Percentiles rank a stretch among this genome's conserved stretches.
These are phyloP conservation scores for Pyrenophora tritici-repentis DNA, from an alignment of 2,329 filamentous ascomycete genomes.

Conservation along the genomic window DNA sequence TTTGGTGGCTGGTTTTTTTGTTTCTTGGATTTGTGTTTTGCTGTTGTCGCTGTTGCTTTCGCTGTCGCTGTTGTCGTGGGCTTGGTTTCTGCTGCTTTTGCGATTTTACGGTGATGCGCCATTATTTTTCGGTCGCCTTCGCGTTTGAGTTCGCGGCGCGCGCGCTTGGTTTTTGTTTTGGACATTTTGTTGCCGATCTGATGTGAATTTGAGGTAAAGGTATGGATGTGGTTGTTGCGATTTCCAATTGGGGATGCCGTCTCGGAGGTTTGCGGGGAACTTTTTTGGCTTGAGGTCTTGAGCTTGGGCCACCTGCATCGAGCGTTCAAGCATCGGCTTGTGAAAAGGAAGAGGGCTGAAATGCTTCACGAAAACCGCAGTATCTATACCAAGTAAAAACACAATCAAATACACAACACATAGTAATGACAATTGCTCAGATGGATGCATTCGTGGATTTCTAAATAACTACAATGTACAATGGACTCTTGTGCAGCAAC, in stretches of 20 bases:
- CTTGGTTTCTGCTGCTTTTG: slow-evolving; percentile 22
- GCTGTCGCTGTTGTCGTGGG: not conserved
- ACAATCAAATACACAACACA: not conserved
- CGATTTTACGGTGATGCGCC: slow-evolving; percentile 30
- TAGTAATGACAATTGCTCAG: not conserved
- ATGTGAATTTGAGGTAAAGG: not conserved
- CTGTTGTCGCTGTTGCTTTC: slow-evolving; percentile 7
- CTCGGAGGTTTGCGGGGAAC: slow-evolving; percentile 31
- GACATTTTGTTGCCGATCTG: slow-evolving; percentile 29
- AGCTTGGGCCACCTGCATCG: slow-evolving; percentile 29
- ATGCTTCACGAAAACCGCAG: not conserved
- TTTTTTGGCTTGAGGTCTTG: slow-evolving; percentile 12
- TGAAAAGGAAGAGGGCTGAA: slow-evolving; percentile 5
- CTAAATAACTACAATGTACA: slow-evolving; percentile 46
- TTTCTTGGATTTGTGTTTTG: slow-evolving; percentile 14
- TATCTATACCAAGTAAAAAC: too few species aligned
- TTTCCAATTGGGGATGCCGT: not conserved
- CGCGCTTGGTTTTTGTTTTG: slow-evolving; percentile 43
- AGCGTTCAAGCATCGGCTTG: slow-evolving; percentile 13
- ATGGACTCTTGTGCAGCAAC: slow-evolving; percentile 28
- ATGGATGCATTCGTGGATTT: slow-evolving; percentile 22
- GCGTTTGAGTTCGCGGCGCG: slow-evolving; percentile 42
- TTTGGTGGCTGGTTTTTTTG: slow-evolving; percentile 10
- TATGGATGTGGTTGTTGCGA: slow-evolving; percentile 3
- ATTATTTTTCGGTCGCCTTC: slow-evolving; percentile 37